phyloP scores from a whole-genome alignment of 2,329 filamentous ascomycete species.

The Colletotrichum gloeosporioides region DNA sequence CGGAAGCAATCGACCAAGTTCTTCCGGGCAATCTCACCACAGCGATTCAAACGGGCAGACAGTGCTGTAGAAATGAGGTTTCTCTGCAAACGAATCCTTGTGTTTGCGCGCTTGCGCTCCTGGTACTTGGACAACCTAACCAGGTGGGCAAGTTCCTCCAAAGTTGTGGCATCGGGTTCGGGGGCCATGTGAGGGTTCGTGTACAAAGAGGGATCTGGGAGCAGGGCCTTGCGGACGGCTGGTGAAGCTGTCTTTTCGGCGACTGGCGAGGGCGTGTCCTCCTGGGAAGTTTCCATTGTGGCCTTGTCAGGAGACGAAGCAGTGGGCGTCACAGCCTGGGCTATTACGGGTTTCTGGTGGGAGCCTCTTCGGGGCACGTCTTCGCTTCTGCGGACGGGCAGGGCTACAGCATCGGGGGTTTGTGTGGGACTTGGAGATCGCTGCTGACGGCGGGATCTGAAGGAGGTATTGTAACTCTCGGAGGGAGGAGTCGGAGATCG shows the following conservation, averaged over 20 bases:
- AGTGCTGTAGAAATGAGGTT: constrained; percentile 77
- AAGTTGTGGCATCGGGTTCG: constrained; percentile 69
- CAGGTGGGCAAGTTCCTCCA: constrained; percentile 80
- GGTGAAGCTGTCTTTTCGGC: constrained; percentile 49
- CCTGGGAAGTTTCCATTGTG: constrained; percentile 24
- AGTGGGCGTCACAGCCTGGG: constrained; percentile 42
- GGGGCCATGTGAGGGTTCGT: constrained; percentile 65
- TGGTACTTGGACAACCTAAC: constrained; percentile 82
- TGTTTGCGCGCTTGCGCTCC: constrained; percentile 78
- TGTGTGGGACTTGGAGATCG: constrained; percentile 61
- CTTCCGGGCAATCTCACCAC: constrained; percentile 75
- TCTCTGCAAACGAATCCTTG: constrained; percentile 74
- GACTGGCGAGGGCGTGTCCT: constrained; percentile 32
- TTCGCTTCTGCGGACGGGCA: constrained; percentile 49
- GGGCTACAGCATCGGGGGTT: constrained; percentile 48
- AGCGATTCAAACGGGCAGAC: constrained; percentile 75
- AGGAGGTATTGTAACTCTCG: constrained; percentile 61
- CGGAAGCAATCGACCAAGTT: constrained; percentile 81
- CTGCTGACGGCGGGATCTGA: constrained; percentile 52
- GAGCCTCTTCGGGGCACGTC: constrained; percentile 45
- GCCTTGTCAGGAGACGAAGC: constrained; percentile 27
- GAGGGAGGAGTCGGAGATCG: constrained; percentile 33
- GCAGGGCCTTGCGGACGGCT: constrained; percentile 51
- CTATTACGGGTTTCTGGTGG: constrained; percentile 55
- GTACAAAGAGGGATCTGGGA: constrained; percentile 71